phyloP scores from a whole-genome alignment of 1,139 yeast genomes.

The Hyphopichia fennica region DNA sequence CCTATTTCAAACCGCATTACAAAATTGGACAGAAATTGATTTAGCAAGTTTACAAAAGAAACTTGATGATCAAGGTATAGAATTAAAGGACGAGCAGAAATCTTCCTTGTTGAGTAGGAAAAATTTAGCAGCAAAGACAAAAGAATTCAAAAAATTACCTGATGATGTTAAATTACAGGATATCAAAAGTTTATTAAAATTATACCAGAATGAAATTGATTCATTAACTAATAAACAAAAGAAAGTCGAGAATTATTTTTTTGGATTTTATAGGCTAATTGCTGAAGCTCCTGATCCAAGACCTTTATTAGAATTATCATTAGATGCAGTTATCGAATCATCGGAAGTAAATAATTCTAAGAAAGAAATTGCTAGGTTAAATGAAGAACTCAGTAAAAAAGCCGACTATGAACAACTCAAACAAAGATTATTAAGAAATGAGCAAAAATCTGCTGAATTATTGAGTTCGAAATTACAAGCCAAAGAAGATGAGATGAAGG shows the following conservation, averaged over 20 bases:
- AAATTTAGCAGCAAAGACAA: conserved; percentile 76
- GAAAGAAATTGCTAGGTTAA: conserved; percentile 54
- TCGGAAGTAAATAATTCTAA: conserved; percentile 55
- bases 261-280: conserved; percentile 69
- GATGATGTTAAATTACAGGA: conserved; percentile 66
- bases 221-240: conserved; percentile 75
- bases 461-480: conserved; percentile 48
- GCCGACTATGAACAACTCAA: conserved; percentile 83
- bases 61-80: conserved; percentile 73
- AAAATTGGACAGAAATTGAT: conserved; percentile 75
- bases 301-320: conserved; percentile 71
- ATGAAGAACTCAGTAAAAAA: conserved; percentile 59
- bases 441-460: conserved; percentile 56
- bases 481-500: conserved; percentile 62
- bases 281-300: conserved; percentile 94
- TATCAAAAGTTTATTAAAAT: conserved; percentile 68
- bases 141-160: conserved; percentile 70
- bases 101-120: conserved; percentile 68
- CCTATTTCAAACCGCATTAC: conserved; percentile 53
- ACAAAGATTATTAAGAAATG: conserved; percentile 55
- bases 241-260: conserved; percentile 67
- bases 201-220: conserved; percentile 89
- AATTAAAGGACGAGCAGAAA: conserved; percentile 70
- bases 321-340: conserved; percentile 63
- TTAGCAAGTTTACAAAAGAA: conserved; percentile 65